phyloP scores from a whole-genome alignment of 169 alveolate species.

The Plasmodium adleri region DNA sequence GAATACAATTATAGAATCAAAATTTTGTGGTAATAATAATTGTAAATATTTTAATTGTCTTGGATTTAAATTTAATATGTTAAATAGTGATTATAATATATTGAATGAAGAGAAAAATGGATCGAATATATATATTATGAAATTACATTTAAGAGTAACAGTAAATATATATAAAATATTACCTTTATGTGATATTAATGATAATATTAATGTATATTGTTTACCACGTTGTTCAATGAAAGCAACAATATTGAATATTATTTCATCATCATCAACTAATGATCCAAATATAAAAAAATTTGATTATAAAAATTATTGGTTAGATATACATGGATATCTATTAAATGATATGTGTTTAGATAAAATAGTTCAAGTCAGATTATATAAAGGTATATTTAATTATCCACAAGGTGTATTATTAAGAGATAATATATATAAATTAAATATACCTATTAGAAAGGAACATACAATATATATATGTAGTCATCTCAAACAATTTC shows the following conservation, averaged over 20 bases:
- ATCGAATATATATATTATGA: background rate
- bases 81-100: constrained; percentile 45
- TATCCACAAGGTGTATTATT: constrained; percentile 56
- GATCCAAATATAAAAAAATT: constrained; percentile 6
- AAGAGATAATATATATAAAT: constrained; percentile 56
- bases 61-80: constrained; percentile 52
- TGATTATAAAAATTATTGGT: constrained; percentile 50
- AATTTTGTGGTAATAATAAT: constrained; percentile 47
- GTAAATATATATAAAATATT: constrained; percentile 44
- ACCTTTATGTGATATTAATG: constrained; percentile 20
- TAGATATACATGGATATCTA: constrained; percentile 58
- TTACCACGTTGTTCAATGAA: constrained; percentile 70
- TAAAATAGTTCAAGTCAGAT: constrained; percentile 41
- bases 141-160: constrained; percentile 45
- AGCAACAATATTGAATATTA: constrained; percentile 34
- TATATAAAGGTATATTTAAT: constrained; percentile 64
- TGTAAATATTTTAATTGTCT: constrained; percentile 62
- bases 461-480: constrained; percentile 46
- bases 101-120: constrained; percentile 7
- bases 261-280: background rate
- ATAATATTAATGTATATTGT: constrained; percentile 56
- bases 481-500: constrained; percentile 12
- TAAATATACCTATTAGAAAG: constrained; percentile 24
- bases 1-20: constrained; percentile 59
- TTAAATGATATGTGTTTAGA: constrained; percentile 24